Evolutionary conservation across 176 grass and related monocot species (phyloP), one percentile per base, ranked within the genome.

Genomic region (Tillandsia leiboldiana): DNA sequence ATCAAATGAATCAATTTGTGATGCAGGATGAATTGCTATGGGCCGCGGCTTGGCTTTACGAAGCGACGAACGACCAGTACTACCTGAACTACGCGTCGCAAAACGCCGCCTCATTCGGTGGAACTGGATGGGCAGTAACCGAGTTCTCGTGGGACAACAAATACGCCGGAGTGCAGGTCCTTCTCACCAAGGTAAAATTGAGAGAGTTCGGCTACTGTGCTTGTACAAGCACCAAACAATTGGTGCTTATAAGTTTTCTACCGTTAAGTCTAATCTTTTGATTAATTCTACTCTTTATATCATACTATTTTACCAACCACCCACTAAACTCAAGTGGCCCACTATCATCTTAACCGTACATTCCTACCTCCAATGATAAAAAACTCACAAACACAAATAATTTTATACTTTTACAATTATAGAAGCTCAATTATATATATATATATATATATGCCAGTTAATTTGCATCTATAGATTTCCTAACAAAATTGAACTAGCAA

Each of bases 111-210:
- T 24, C 15, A 0, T 70, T 93, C 2, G 94, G 94, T 58, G 94
- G 94, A 50, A 93, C 73, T 11, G 94, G 87, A 53, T 86, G 84
- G 89, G 84, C 89, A 53, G 82, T 90, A 14, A 75, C 68, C 11
- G 82, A 99, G 51, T 99, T 93, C 94, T 90, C 89, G 1, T 99
- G 94, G 89, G 94, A 99, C 84, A 93, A 93, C 84, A 99, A 93
- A 75, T 99, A 90, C 52, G 94, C 94, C 9, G 94, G 89, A 10
- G 23, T 99, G 49, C 94, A 90, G 81, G 82, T 93, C 10, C 94
- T 99, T 49, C 75, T 93, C n/a, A 63, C 89, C 27, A 99, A 99
- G 87, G 83, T 86, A 61, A n/a, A 9, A 10, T 20, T 18, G 24
- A 20, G 20, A 20, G 20, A 20, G 20, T 20, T 0, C 20, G 20